A percentile compares a stretch with the other conserved stretches of the same genome.
phyloP scores from a whole-genome alignment of 495 filamentous ascomycete genomes.

The Aspergillus steynii region DNA sequence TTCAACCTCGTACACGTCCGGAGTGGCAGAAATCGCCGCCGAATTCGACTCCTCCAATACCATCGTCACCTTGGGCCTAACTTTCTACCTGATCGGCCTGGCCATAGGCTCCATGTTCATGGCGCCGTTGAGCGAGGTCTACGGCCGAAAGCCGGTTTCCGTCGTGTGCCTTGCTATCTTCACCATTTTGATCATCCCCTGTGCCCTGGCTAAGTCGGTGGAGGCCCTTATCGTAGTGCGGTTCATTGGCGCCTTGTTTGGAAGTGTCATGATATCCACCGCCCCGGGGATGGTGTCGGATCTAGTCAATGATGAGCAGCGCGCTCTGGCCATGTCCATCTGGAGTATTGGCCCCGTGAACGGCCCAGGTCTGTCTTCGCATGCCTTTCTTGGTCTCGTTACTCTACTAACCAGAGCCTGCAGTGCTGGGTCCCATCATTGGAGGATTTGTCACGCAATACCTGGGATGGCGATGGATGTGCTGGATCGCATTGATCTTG shows the following conservation, averaged over 20 bases:
- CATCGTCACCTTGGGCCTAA: constrained; percentile 71
- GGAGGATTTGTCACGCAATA: constrained; percentile 71
- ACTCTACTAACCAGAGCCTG: neutral
- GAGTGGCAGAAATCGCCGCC: constrained; percentile 25
- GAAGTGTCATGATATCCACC: constrained; percentile 76
- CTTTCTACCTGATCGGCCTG: constrained; percentile 66
- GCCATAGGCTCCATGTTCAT: constrained; percentile 70
- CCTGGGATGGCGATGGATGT: constrained; percentile 85
- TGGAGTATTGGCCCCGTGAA: constrained; percentile 80
- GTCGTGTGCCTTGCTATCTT: constrained; percentile 60
- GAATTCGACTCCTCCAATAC: constrained; percentile 63
- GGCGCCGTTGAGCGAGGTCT: constrained; percentile 76
- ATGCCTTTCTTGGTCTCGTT: neutral
- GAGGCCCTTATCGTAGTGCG: constrained; percentile 63
- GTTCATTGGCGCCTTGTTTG: constrained; percentile 76
- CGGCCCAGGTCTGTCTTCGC: constrained; percentile 58
- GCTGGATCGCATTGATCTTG: constrained; percentile 77
- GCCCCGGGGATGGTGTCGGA: constrained; percentile 82
- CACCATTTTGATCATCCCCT: constrained; percentile 67
- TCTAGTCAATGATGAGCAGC: constrained; percentile 69
- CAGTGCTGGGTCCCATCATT: constrained; percentile 57
- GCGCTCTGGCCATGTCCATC: constrained; percentile 71
- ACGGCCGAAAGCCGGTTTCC: constrained; percentile 72
- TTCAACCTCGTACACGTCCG: constrained; percentile 59
- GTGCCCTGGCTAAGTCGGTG: constrained; percentile 65